phyloP scores from a whole-genome alignment of 2,329 filamentous ascomycete species.

The Thielaviopsis ethacetica region DNA sequence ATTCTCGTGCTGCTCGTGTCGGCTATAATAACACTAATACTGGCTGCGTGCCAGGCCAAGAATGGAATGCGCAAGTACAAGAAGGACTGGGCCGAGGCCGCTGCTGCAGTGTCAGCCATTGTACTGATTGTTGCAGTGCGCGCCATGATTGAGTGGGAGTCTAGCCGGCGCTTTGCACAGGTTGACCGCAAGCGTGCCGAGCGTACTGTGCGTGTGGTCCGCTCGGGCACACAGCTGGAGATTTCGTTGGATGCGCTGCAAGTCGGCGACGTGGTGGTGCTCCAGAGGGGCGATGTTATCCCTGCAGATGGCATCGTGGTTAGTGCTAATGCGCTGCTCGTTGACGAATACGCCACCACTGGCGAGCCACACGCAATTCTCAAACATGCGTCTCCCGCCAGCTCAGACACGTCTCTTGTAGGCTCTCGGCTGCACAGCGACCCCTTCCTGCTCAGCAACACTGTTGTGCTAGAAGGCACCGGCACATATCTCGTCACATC shows the following conservation, averaged over 20 bases:
- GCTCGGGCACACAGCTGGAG: slow-evolving; percentile 55
- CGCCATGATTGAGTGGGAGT: slow-evolving; percentile 69
- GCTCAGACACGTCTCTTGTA: not conserved
- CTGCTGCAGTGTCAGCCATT: slow-evolving; percentile 64
- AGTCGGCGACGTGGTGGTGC: slow-evolving; percentile 56
- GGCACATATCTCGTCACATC: slow-evolving; percentile 63
- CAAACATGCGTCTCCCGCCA: slow-evolving; percentile 26
- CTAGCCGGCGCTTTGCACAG: slow-evolving; percentile 66
- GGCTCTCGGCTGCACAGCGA: slow-evolving; percentile 29
- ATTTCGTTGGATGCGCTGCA: slow-evolving; percentile 56
- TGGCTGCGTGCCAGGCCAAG: slow-evolving; percentile 59
- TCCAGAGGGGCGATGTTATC: slow-evolving; percentile 58
- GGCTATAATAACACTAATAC: slow-evolving; percentile 54
- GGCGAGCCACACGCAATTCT: slow-evolving; percentile 59
- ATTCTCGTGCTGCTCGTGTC: slow-evolving; percentile 55
- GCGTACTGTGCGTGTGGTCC: slow-evolving; percentile 54
- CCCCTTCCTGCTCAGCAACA: slow-evolving; percentile 67
- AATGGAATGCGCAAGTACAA: slow-evolving; percentile 33
- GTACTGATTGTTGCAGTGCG: slow-evolving; percentile 60
- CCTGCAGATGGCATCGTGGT: slow-evolving; percentile 59
- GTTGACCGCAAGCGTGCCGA: slow-evolving; percentile 68
- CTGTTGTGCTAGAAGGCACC: slow-evolving; percentile 60
- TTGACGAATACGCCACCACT: slow-evolving; percentile 58
- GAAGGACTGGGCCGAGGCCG: slow-evolving; percentile 69
- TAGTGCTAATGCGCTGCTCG: slow-evolving; percentile 42